These are phyloP conservation scores for Ramichloridium luteum DNA, from an alignment of 2,329 filamentous ascomycete genomes.

Conservation along the genomic window DNA sequence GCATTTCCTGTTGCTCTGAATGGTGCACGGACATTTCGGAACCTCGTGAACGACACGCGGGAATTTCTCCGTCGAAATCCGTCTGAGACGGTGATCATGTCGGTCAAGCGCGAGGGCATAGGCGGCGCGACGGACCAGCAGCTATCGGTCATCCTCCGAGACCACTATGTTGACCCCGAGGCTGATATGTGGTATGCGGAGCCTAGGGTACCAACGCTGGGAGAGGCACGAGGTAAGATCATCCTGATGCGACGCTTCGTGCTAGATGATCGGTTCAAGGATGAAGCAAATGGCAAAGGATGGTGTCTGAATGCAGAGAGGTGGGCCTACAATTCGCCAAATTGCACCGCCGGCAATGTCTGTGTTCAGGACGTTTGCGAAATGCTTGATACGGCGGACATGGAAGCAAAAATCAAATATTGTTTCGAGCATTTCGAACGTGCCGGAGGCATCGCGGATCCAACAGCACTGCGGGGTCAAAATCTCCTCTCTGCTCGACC, in stretches of 20 bases:
- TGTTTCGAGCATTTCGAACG: slow-evolving; percentile 65
- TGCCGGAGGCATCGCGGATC: slow-evolving; percentile 31
- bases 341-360: slow-evolving; percentile 61
- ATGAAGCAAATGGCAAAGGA: slow-evolving; percentile 40
- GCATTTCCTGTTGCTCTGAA: slow-evolving; percentile 80
- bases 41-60: slow-evolving; percentile 55
- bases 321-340: slow-evolving; percentile 84
- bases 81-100: slow-evolving; percentile 72
- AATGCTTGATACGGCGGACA: slow-evolving; percentile 60
- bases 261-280: slow-evolving; percentile 40
- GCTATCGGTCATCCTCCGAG: slow-evolving; percentile 58
- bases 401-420: slow-evolving; percentile 67
- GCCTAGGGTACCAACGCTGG: slow-evolving; percentile 63
- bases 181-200: slow-evolving; percentile 63
- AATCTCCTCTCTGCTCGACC: slow-evolving; percentile 42
- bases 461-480: slow-evolving; percentile 16
- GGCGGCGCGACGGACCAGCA: slow-evolving; percentile 70
- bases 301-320: slow-evolving; percentile 47
- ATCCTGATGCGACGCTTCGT: slow-evolving; percentile 73
- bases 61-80: slow-evolving; percentile 66
- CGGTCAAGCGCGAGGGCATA: slow-evolving; percentile 80
- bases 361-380: slow-evolving; percentile 94
- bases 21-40: slow-evolving; percentile 65
- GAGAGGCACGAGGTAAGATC: slow-evolving; percentile 68
- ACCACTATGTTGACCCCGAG: slow-evolving; percentile 53